These are phyloP conservation scores for Backusella luteola DNA, from an alignment of 192 early-diverging fungal species.

Conservation along the genomic window DNA sequence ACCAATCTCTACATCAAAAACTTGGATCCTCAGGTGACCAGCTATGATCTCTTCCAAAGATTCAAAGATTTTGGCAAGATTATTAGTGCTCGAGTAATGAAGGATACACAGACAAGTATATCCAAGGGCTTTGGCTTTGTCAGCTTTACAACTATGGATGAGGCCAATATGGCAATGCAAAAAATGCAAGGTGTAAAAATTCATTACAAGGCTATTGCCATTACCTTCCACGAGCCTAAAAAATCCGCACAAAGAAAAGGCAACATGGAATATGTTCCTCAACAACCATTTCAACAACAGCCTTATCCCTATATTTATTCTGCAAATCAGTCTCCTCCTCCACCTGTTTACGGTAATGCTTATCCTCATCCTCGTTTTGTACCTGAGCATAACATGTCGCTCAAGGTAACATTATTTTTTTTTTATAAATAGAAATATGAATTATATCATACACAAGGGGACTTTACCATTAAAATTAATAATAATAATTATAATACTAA, in stretches of 20 bases:
- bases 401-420: not conserved
- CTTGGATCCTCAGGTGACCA: conserved; percentile 87
- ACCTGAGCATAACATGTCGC: not conserved
- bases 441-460: not conserved
- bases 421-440: not conserved
- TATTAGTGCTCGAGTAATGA: conserved; percentile 87
- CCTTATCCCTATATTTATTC: not conserved
- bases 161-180: conserved; percentile 84
- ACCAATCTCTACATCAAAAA: conserved; percentile 98
- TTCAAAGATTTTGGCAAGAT: conserved; percentile 89
- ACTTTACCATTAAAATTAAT: not conserved
- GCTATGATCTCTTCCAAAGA: conserved; percentile 90
- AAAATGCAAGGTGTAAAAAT: conserved; percentile 88
- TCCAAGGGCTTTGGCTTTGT: conserved; percentile 93
- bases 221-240: conserved; percentile 90
- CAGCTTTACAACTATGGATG: conserved; percentile 87
- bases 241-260: conserved; percentile 43
- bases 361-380: not conserved
- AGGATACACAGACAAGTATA: conserved; percentile 60
- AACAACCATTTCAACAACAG: not conserved
- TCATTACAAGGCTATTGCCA: conserved; percentile 81
- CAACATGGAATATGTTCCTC: not conserved
- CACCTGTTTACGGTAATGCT: not conserved
- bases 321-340: not conserved
- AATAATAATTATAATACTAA: too few species aligned